A percentile compares a stretch with the other conserved stretches of the same genome.
Evolutionary conservation across 495 filamentous ascomycete genomes (phyloP).

Genomic region (Penicillium flavigenum): DNA sequence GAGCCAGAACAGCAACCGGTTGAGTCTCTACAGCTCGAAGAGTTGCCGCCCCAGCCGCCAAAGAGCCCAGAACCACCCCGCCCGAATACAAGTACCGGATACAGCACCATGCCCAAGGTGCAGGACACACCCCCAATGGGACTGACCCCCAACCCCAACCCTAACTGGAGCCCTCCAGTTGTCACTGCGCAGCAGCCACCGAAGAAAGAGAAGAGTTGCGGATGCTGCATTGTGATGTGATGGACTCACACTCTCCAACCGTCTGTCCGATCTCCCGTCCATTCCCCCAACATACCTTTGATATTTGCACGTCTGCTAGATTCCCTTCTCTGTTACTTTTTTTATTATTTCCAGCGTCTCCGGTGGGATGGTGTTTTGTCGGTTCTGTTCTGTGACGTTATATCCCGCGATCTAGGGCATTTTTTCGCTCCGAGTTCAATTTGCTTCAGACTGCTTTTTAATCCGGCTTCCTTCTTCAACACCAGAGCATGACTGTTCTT

Average conservation of each 20-base stretch:
- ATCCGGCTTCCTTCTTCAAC: constrained; percentile 12
- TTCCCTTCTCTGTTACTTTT: constrained; percentile 25
- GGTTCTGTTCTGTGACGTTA: constrained; percentile 24
- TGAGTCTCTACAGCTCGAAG: constrained; percentile 20
- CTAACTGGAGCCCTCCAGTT: constrained; percentile 41
- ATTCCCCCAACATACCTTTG: constrained; percentile 13
- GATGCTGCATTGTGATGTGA: constrained; percentile 57
- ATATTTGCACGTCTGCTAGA: constrained; percentile 16
- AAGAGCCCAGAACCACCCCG: constrained; percentile 39
- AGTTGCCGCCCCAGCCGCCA: constrained; percentile 31
- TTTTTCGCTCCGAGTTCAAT: constrained; percentile 16
- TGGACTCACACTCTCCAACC: constrained; percentile 2
- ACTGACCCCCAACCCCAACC: constrained; percentile 33
- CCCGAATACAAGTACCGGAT: constrained; percentile 43
- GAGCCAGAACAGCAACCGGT: constrained; percentile 22
- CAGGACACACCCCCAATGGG: constrained; percentile 42
- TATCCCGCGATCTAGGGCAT: constrained; percentile 18
- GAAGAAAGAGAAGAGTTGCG: constrained; percentile 48
- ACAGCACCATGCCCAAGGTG: constrained; percentile 56
- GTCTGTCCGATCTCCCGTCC: constrained; percentile 5
- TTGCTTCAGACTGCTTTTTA: constrained; percentile 20
- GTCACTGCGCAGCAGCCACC: constrained; percentile 39
- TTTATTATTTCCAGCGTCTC: constrained; percentile 30
- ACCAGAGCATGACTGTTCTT: constrained; percentile 21
- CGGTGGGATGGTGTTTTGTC: constrained; percentile 43